Evolutionary conservation across 495 filamentous ascomycete genomes (phyloP).

Genomic region (Penicillium pulvis): DNA sequence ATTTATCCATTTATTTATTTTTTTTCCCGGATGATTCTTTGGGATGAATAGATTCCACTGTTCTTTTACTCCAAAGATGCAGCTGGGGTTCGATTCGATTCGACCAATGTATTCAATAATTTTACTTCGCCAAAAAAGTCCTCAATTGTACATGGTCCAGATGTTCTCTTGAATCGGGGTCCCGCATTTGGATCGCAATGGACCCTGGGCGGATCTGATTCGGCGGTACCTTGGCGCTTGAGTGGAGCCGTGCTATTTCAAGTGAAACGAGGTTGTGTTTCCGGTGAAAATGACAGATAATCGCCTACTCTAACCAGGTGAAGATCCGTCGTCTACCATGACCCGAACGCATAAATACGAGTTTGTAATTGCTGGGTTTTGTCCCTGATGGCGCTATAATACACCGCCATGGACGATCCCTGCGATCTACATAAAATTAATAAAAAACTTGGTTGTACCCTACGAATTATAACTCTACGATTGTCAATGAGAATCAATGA

Average conservation of each 20-base stretch:
- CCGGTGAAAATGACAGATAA: neutral
- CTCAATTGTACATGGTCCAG: neutral
- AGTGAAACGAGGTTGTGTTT: constrained; percentile 1
- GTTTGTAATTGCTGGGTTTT: neutral
- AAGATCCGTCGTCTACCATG: neutral
- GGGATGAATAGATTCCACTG: neutral
- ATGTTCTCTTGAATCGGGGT: neutral
- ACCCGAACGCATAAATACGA: neutral
- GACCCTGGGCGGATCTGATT: constrained; percentile 5
- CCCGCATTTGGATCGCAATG: constrained; percentile 7
- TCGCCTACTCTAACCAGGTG: neutral
- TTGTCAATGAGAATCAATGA: neutral
- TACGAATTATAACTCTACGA: neutral
- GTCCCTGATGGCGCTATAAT: neutral
- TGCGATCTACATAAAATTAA: constrained; percentile 4
- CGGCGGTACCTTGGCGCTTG: neutral
- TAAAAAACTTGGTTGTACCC: constrained; percentile 1
- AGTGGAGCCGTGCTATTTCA: too few species aligned
- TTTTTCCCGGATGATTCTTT: neutral
- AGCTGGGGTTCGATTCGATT: too few species aligned
- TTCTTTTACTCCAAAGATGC: neutral
- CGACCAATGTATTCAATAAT: neutral
- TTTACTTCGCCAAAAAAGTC: neutral
- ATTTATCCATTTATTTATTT: neutral
- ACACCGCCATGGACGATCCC: constrained; percentile 8